Evolutionary conservation across 139 green algal species (phyloP).

Genomic region (Volvox africanus): DNA sequence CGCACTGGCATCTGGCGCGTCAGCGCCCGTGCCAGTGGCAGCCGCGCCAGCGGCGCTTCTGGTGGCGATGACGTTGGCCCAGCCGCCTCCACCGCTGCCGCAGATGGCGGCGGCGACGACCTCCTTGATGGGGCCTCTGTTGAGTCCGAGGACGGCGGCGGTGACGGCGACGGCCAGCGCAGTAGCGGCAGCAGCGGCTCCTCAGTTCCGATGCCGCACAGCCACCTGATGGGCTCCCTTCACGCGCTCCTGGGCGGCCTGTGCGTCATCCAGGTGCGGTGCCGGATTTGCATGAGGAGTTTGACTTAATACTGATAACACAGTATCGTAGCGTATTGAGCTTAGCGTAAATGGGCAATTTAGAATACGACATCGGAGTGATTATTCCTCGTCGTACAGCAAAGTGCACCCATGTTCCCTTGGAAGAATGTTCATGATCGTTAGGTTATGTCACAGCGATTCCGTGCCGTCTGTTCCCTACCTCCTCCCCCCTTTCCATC

Average conservation of each 20-base stretch:
- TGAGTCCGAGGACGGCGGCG: constrained; percentile 1
- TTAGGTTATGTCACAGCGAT: no score
- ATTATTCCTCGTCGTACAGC: no score
- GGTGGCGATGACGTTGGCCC: neutral
- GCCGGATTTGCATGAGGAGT: neutral
- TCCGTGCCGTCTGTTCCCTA: neutral
- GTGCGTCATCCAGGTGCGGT: constrained; percentile 5
- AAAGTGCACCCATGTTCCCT: no score
- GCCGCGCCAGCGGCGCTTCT: neutral
- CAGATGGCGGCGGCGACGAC: neutral
- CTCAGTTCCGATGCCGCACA: neutral
- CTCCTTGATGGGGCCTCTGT: neutral
- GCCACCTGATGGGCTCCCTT: constrained; percentile 18
- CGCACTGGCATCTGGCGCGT: no score
- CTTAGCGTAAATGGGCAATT: no score
- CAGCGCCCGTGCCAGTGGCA: no score
- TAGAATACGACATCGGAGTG: no score
- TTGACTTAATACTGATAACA: neutral
- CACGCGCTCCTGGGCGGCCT: constrained; percentile 27
- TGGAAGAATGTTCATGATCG: no score
- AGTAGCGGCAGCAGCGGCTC: neutral
- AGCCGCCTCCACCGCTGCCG: neutral
- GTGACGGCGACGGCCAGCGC: neutral
- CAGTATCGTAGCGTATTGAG: no score
- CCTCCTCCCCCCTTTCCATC: neutral